phyloP scores from a whole-genome alignment of 208 protist species.

The Borovskyia barvae region DNA sequence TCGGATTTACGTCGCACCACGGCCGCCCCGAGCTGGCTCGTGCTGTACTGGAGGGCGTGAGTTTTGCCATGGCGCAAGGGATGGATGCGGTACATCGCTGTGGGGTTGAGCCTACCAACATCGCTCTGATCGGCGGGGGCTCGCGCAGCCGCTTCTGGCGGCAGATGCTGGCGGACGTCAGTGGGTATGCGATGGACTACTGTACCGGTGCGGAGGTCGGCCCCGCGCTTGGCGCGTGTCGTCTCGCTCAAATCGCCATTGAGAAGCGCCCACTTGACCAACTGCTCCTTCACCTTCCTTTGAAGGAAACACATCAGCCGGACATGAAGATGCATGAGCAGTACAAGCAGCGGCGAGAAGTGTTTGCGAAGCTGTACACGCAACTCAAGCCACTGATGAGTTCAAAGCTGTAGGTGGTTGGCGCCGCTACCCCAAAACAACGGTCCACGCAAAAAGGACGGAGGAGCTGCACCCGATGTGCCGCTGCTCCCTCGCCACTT shows the following conservation, averaged over 20 bases:
- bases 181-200: constrained; percentile 56
- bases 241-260: constrained; percentile 66
- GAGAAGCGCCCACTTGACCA: constrained; percentile 53
- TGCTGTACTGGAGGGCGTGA: constrained; percentile 68
- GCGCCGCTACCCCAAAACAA: no score
- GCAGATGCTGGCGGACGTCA: constrained; percentile 77
- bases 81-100: constrained; percentile 80
- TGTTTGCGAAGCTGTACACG: constrained; percentile 66
- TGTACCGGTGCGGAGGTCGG: constrained; percentile 69
- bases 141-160: constrained; percentile 68
- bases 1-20: constrained; percentile 68
- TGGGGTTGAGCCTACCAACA: constrained; percentile 49
- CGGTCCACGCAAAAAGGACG: no score
- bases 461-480: no score
- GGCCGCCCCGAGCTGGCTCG: constrained; percentile 53
- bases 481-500: no score
- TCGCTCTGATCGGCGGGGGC: constrained; percentile 69
- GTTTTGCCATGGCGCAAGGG: constrained; percentile 69
- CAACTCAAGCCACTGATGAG: constrained; percentile 57
- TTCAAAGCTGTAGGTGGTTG: constrained; percentile 45
- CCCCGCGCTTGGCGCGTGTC: constrained; percentile 58
- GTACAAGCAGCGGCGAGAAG: constrained; percentile 48
- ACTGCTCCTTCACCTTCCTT: constrained; percentile 42
- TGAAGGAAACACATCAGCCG: constrained; percentile 61
- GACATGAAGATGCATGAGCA: constrained; percentile 48